Conservation (phyloP, 345 rosid genomes). For the Gossypium herbaceum region DNA sequence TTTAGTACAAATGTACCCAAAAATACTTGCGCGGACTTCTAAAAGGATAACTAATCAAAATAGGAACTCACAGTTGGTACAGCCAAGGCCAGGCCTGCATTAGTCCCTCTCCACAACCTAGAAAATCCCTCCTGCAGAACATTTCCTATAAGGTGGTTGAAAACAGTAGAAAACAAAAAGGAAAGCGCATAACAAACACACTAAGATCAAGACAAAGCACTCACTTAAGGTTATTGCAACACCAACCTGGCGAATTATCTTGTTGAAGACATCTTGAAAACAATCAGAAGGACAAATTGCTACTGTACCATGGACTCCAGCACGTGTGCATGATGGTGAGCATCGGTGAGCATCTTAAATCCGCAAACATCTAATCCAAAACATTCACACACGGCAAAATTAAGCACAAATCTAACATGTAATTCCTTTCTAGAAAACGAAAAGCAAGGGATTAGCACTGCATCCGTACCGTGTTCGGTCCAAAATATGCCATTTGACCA, state of each 20-base stretch:
- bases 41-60: neutral
- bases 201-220: neutral
- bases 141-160: constrained; percentile 17
- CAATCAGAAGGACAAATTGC: constrained; percentile 98
- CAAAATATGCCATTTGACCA: constrained; percentile 82
- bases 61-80: constrained; percentile 67
- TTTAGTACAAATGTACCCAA: neutral
- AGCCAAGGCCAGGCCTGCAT: constrained; percentile 93
- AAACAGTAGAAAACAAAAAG: constrained; percentile 7
- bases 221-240: neutral
- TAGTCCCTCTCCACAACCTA: constrained; percentile 98
- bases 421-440: too few species aligned
- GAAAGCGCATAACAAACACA: neutral
- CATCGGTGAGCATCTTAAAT: constrained; percentile 80
- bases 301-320: constrained; percentile 94
- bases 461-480: constrained; percentile 77
- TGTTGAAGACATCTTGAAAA: constrained; percentile 90
- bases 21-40: neutral
- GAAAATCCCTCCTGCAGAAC: constrained; percentile 75
- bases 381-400: neutral
- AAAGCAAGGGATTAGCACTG: neutral
- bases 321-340: constrained; percentile 61
- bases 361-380: constrained; percentile 76
- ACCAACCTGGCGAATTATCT: constrained; percentile 86
- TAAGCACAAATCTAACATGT: neutral